A percentile compares a stretch with the other conserved stretches of the same genome.
Conservation (phyloP, 2,329 filamentous ascomycete species). For the Neurospora sp. region DNA sequence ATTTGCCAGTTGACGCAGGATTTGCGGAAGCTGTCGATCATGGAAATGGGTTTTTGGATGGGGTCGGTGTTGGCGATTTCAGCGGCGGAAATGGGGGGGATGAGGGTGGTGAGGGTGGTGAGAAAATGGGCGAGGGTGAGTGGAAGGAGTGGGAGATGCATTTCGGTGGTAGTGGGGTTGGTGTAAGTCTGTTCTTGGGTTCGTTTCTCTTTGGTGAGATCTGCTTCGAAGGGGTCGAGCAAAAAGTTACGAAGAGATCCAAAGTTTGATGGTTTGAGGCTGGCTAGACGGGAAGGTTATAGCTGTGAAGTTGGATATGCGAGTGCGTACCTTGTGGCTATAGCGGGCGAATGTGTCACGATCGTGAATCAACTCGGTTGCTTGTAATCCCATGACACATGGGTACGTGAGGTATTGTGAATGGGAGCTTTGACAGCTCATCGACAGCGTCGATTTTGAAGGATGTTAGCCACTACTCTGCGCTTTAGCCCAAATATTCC, state of each 20-base stretch:
- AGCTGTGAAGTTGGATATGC: not conserved
- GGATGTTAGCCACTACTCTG: not conserved
- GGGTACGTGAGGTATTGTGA: not conserved
- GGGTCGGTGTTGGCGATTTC: not conserved
- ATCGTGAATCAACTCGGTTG: fast-evolving
- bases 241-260: not conserved
- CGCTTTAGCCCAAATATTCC: not conserved
- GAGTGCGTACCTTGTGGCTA: too few relatives aligned
- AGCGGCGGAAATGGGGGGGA: not conserved
- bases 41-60: not conserved
- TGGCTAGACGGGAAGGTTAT: not conserved
- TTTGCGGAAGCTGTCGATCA: not conserved
- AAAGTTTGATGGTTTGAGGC: too few relatives aligned
- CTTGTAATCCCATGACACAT: not conserved
- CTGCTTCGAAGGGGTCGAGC: not conserved
- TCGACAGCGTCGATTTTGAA: not conserved
- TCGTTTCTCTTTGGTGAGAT: not conserved
- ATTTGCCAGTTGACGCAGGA: not conserved
- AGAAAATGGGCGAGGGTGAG: not conserved
- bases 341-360: not conserved
- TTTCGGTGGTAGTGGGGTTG: not conserved
- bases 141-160: not conserved
- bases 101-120: not conserved
- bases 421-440: not conserved
- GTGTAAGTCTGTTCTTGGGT: not conserved